Percentiles rank a stretch among this genome's conserved stretches.
phyloP scores from a whole-genome alignment of 371 early-diverging fungal species.

The Mortierella sp. region DNA sequence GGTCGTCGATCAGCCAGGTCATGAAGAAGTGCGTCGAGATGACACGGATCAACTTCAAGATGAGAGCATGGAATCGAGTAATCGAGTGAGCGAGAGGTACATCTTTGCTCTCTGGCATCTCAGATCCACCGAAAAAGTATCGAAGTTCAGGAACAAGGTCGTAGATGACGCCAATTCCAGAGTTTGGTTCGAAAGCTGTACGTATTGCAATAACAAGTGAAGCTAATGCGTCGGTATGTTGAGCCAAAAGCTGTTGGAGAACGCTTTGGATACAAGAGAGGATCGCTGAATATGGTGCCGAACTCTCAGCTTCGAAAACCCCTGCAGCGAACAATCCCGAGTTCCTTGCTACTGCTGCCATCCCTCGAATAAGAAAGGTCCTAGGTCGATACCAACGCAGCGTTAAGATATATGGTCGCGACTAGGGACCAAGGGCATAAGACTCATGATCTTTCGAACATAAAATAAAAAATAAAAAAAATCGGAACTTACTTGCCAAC shows the following conservation, averaged over 20 bases:
- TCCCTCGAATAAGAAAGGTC: slow-evolving; percentile 39
- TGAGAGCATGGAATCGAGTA: slow-evolving; percentile 48
- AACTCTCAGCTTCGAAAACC: slow-evolving; percentile 28
- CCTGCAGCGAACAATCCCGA: slow-evolving; percentile 53
- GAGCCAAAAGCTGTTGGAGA: slow-evolving; percentile 48
- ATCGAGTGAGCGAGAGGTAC: slow-evolving; percentile 43
- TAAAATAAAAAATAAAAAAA: background rate
- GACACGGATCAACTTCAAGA: slow-evolving; percentile 49
- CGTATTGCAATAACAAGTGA: slow-evolving; percentile 46
- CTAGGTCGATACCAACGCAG: slow-evolving; percentile 3
- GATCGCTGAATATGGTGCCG: slow-evolving; percentile 52
- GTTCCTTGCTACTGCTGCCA: slow-evolving; percentile 38
- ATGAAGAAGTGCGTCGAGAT: slow-evolving; percentile 57
- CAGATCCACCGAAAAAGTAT: slow-evolving; percentile 46
- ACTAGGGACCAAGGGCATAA: no score
- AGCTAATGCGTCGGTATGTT: slow-evolving; percentile 46
- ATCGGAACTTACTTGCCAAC: slow-evolving; percentile 49
- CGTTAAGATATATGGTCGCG: no score
- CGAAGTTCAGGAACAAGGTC: slow-evolving; percentile 48
- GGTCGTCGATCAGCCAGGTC: slow-evolving; percentile 56
- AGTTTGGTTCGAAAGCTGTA: slow-evolving; percentile 49
- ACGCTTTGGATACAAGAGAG: slow-evolving; percentile 49
- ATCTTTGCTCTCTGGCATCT: slow-evolving; percentile 47
- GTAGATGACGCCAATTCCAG: slow-evolving; percentile 52
- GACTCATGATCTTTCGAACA: no score